Base-by-base conservation (phyloP, 2,329 filamentous ascomycete genomes). In the Exophiala spinifera region DNA sequence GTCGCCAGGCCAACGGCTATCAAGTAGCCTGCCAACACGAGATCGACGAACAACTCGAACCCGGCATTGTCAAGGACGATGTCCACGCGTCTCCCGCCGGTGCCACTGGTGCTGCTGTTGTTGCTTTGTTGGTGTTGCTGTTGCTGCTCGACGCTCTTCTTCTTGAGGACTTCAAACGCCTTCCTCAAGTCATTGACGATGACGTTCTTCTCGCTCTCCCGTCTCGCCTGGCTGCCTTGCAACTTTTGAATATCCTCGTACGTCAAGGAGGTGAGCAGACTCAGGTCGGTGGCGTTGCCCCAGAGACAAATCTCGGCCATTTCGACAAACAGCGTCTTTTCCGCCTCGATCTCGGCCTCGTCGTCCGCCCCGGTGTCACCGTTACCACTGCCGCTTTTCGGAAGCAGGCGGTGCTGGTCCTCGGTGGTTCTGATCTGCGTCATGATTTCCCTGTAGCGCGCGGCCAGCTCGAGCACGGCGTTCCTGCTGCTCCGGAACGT, bases 61-160 rank as follows among this genome's bases (percentile, higher is more conserved):
- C 94, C 94, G 17, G 94, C 90, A 65, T 99, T 99, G 71, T 99
- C 94, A 4, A 99, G 86, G 1, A 99, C 88, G 61, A 99, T 92
- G 66, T 99, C 94, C 1, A 99, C 87, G 14, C 89, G 28, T 10
- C 28, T n/a, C n/a, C n/a, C n/a, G n/a, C n/a, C n/a, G n/a, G n/a
- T n/a, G n/a, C n/a, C n/a, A n/a, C n/a, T n/a, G n/a, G n/a, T n/a
- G n/a, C n/a, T 31, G 28, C 10, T 31, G 6, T 31, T 7, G 4
- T 31, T 6, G 28, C 81, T 34, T 85, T 57, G 79, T 76, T 66
- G 13, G 4, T 36, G 11, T 83, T 83, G 23, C 81, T 80, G 28
- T 80, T 77, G 19, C 78, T 78, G n/a, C 61, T 87, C 82, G 0
- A 86, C 87, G 57, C 81, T 77, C 51, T n/a, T n/a, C n/a, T n/a